A percentile compares a stretch with the other conserved stretches of the same genome.
Evolutionary conservation across 768 basidiomycete species (phyloP).

Genomic region (Agrocybe chaxingu): DNA sequence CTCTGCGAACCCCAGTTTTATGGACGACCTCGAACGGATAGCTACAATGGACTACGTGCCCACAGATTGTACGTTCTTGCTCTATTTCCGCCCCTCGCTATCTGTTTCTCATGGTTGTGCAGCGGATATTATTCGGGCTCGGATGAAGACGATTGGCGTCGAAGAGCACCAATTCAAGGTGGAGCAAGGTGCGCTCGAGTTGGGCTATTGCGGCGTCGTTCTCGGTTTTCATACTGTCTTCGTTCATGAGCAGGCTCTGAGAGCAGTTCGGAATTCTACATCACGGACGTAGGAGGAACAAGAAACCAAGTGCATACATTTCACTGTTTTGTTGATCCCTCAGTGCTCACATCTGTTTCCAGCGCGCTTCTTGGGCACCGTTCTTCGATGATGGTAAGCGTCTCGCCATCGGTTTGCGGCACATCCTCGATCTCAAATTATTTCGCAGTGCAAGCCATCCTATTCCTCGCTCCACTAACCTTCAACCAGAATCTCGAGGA

Average conservation of each 20-base stretch:
- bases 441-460: constrained; percentile 63
- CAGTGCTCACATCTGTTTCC: constrained; percentile 5
- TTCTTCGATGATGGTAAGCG: constrained; percentile 68
- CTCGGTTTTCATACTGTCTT: not conserved
- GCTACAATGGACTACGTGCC: constrained; percentile 54
- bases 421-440: not conserved
- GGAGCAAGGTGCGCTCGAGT: constrained; percentile 42
- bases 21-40: constrained; percentile 67
- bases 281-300: constrained; percentile 69
- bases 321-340: not conserved
- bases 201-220: not conserved
- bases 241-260: constrained; percentile 22
- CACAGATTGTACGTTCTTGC: constrained; percentile 49
- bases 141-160: constrained; percentile 70
- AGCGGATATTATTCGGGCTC: constrained; percentile 74
- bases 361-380: constrained; percentile 70
- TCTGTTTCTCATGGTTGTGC: not conserved
- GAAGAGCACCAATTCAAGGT: constrained; percentile 67
- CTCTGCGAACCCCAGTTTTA: constrained; percentile 45
- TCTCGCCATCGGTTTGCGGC: not conserved
- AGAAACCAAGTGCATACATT: constrained; percentile 39
- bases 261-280: constrained; percentile 55
- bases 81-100: not conserved
- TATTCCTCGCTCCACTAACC: constrained; percentile 77
- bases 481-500: constrained; percentile 77